Percentiles rank a stretch among this genome's conserved stretches.
These are phyloP conservation scores for Cyclospora cayetanensis DNA, from an alignment of 169 alveolate species.

Conservation along the genomic window DNA sequence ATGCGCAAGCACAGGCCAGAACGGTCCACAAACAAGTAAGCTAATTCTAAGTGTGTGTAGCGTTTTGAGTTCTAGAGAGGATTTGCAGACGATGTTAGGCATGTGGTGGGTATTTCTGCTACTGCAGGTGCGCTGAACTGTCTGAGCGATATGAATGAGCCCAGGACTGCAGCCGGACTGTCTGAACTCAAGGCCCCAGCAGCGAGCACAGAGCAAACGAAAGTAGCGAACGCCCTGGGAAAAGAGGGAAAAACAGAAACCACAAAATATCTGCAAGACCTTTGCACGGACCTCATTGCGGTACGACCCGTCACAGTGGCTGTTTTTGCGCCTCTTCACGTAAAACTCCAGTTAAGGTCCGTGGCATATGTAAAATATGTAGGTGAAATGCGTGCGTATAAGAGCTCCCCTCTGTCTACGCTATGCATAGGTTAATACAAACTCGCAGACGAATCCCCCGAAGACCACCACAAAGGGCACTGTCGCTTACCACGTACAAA, in stretches of 20 bases:
- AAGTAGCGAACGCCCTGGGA: no score
- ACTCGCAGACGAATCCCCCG: no score
- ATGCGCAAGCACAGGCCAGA: background rate
- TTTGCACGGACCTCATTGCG: no score
- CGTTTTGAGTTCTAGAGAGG: background rate
- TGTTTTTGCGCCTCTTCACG: no score
- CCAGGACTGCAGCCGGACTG: slow-evolving; percentile 15
- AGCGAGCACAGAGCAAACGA: no score
- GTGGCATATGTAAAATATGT: no score
- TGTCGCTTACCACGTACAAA: background rate
- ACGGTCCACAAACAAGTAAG: background rate
- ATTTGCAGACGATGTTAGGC: background rate
- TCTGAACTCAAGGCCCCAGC: background rate
- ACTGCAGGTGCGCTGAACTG: background rate
- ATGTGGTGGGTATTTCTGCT: background rate
- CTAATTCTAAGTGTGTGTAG: background rate
- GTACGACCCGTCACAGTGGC: no score
- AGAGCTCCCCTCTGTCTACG: no score
- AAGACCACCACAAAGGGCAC: background rate
- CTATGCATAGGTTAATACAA: no score
- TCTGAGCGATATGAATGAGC: background rate
- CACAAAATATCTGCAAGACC: background rate
- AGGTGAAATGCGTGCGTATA: no score
- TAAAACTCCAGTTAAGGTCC: no score
- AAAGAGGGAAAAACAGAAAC: background rate